Percentiles rank a stretch among this genome's conserved stretches.
phyloP scores from a whole-genome alignment of 2,329 filamentous ascomycete species.

The Pestalotiopsis sp. region DNA sequence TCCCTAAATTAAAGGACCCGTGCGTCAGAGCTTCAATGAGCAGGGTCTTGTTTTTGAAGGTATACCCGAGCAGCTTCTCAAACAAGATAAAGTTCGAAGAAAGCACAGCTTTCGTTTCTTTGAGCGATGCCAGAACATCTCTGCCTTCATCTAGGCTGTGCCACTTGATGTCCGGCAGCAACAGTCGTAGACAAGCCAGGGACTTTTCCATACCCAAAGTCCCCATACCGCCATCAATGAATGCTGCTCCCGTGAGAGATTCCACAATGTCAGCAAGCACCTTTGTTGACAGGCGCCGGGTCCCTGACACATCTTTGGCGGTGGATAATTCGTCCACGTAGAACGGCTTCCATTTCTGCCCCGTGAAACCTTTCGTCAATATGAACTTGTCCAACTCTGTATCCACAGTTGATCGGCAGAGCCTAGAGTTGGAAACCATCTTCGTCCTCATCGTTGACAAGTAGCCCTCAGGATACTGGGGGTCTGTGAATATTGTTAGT shows the following conservation, averaged over 20 bases:
- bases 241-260: constrained; percentile 76
- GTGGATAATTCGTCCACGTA: constrained; percentile 49
- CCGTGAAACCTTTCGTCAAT: constrained; percentile 65
- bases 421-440: constrained; percentile 73
- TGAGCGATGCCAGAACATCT: constrained; percentile 42
- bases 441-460: constrained; percentile 68
- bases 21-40: constrained; percentile 83
- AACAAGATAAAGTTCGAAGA: constrained; percentile 47
- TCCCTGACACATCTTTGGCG: constrained; percentile 2
- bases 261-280: constrained; percentile 86
- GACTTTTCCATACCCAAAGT: constrained; percentile 45
- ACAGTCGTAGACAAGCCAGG: constrained; percentile 61
- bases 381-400: constrained; percentile 73
- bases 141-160: constrained; percentile 41
- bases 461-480: constrained; percentile 73
- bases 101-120: constrained; percentile 34
- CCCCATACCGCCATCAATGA: constrained; percentile 63
- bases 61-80: constrained; percentile 69
- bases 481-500: constrained; percentile 44
- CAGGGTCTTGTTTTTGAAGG: constrained; percentile 66
- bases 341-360: constrained; percentile 69
- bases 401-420: constrained; percentile 64
- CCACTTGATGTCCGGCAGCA: constrained; percentile 64
- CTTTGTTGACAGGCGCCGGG: constrained; percentile 58
- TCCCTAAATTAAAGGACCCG: constrained; percentile 53